A percentile compares a stretch with the other conserved stretches of the same genome.
Conservation (phyloP, 345 rosid species). For the Hibiscus mutabilis region DNA sequence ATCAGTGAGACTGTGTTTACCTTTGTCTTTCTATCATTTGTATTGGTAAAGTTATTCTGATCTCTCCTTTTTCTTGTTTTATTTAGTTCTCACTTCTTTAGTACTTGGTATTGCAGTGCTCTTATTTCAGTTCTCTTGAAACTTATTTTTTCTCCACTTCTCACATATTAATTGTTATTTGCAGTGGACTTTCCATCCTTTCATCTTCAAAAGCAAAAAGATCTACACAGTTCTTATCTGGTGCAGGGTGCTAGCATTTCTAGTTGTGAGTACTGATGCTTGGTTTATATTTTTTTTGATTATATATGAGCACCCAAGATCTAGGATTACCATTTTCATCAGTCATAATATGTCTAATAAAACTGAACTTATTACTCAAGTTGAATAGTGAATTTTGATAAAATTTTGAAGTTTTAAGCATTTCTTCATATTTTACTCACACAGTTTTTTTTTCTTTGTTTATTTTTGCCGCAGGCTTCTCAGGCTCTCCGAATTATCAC, state of each 20-base stretch:
- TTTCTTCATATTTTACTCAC: background rate
- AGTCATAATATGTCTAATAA: background rate
- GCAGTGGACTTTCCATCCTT: background rate
- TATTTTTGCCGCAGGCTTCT: constrained; percentile 50
- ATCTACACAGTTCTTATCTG: background rate
- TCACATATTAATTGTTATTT: background rate
- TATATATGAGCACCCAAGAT: background rate
- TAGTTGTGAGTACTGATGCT: background rate
- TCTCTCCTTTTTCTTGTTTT: background rate
- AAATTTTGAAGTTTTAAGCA: background rate
- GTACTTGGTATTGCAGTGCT: background rate
- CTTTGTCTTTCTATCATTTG: background rate
- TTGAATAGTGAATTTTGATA: background rate
- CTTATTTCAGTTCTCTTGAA: background rate
- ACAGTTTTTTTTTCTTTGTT: background rate
- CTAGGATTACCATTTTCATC: background rate
- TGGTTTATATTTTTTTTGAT: background rate
- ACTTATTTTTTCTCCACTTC: background rate
- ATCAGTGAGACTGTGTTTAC: constrained; percentile 83
- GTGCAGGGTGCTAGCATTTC: background rate
- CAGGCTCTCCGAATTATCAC: constrained; percentile 82
- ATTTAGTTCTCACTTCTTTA: background rate
- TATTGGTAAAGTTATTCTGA: background rate
- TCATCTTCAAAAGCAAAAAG: background rate
- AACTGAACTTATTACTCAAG: background rate